These are phyloP conservation scores for Schoenoplectus tabernaemontani DNA, from an alignment of 202 grass and related monocot species.

Conservation along the genomic window DNA sequence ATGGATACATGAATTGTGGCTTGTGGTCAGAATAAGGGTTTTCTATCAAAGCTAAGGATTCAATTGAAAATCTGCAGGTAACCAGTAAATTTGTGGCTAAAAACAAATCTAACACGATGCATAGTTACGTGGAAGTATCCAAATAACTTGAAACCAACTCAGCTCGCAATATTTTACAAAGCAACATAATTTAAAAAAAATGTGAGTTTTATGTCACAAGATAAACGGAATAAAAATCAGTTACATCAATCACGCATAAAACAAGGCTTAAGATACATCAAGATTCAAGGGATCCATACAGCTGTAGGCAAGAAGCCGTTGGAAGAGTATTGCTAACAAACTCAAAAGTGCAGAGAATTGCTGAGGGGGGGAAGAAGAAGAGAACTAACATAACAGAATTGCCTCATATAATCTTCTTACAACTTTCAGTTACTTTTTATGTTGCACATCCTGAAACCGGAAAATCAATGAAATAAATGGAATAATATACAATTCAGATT, in stretches of 20 bases:
- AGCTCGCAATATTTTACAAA: neutral
- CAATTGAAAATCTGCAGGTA: neutral
- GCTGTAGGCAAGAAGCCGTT: neutral
- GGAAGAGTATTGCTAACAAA: constrained; percentile 1
- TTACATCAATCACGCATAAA: constrained; percentile 19
- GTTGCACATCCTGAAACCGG: neutral
- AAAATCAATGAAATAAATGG: neutral
- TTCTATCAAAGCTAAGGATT: neutral
- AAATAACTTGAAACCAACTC: neutral
- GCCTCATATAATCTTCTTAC: neutral
- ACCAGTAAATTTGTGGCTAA: neutral
- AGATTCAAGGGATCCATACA: constrained; percentile 6
- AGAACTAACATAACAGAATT: neutral
- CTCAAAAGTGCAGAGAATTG: constrained; percentile 6
- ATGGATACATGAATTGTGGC: neutral
- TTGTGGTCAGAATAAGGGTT: neutral
- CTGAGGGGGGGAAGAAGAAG: neutral
- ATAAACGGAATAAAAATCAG: constrained; percentile 14
- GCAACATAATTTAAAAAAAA: neutral
- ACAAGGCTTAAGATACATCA: constrained; percentile 14
- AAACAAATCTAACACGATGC: neutral
- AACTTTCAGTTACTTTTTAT: constrained; percentile 1
- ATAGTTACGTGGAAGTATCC: neutral
- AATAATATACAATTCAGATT: neutral
- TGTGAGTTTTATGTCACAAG: constrained; percentile 4